Evolutionary conservation across 768 basidiomycete genomes (phyloP).

Genomic region (Tricholoma saponaceum): DNA sequence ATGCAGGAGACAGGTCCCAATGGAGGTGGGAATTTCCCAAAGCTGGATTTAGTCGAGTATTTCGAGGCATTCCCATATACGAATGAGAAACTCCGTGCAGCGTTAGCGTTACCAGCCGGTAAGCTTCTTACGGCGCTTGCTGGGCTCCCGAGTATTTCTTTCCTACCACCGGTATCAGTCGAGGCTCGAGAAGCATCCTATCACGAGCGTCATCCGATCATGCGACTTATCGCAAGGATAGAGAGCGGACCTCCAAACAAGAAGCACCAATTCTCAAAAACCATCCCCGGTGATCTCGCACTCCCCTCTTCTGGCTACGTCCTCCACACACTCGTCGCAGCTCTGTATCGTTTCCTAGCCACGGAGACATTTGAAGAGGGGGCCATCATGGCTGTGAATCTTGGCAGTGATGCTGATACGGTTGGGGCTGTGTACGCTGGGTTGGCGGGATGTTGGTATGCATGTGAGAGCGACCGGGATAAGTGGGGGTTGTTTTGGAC

Average conservation of each 20-base stretch:
- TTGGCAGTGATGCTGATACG: too few species aligned
- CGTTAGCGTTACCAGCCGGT: conserved; percentile 24
- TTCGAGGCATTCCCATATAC: too few species aligned
- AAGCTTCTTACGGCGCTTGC: not conserved
- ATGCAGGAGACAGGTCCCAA: conserved; percentile 23
- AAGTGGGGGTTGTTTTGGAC: too few species aligned
- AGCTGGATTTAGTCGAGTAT: conserved; percentile 34
- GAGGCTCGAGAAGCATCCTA: conserved; percentile 30
- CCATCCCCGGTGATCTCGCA: too few species aligned
- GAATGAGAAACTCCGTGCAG: conserved; percentile 24
- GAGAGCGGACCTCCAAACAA: too few species aligned
- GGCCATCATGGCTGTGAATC: conserved; percentile 40
- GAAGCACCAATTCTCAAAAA: too few species aligned
- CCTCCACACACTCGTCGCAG: conserved; percentile 36
- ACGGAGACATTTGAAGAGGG: conserved; percentile 41
- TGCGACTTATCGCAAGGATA: conserved; percentile 29
- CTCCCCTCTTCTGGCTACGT: conserved; percentile 40
- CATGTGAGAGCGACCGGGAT: too few species aligned
- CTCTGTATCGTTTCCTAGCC: conserved; percentile 41
- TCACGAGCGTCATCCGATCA: conserved; percentile 32
- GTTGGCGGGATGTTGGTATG: conserved; percentile 42
- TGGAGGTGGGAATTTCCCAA: conserved; percentile 24
- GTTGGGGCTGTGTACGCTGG: conserved; percentile 44
- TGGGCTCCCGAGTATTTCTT: conserved; percentile 13
- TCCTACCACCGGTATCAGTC: conserved; percentile 2